A percentile compares a stretch with the other conserved stretches of the same genome.
Evolutionary conservation across 225 moss, liverwort and hornwort genomes (phyloP).

Genomic region (Pseudisothecium myosuroides): DNA sequence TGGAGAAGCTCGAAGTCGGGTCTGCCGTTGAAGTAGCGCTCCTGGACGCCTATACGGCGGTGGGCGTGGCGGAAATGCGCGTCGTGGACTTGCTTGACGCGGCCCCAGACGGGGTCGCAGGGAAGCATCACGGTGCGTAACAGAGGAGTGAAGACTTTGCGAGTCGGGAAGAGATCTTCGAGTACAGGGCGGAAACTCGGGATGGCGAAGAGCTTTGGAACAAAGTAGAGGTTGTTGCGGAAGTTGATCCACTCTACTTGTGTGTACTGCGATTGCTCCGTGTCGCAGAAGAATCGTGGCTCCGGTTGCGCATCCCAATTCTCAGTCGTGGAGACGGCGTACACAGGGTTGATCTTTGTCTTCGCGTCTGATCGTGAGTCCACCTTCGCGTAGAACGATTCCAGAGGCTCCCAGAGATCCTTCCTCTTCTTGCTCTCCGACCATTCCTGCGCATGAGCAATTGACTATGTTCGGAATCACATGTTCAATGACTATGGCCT

Average conservation of each 20-base stretch:
- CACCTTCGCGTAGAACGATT: slow-evolving; percentile 1
- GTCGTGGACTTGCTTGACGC: slow-evolving; percentile 33
- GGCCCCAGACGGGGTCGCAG: slow-evolving; percentile 31
- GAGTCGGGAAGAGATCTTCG: slow-evolving; percentile 43
- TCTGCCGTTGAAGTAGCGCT: slow-evolving; percentile 30
- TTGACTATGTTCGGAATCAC: neutral
- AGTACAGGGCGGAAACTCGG: slow-evolving; percentile 27
- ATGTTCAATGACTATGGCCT: neutral
- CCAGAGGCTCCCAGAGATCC: slow-evolving; percentile 14
- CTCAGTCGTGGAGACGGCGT: slow-evolving; percentile 27
- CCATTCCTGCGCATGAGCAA: slow-evolving; percentile 4
- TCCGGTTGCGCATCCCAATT: slow-evolving; percentile 54
- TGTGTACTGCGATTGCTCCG: slow-evolving; percentile 47
- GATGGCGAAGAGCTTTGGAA: slow-evolving; percentile 50
- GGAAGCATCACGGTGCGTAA: slow-evolving; percentile 50
- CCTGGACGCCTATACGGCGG: slow-evolving; percentile 35
- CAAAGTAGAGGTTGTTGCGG: slow-evolving; percentile 43
- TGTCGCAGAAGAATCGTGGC: slow-evolving; percentile 54
- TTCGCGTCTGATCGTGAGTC: neutral
- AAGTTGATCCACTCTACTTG: slow-evolving; percentile 47
- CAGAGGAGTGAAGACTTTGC: slow-evolving; percentile 32
- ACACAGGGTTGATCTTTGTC: neutral
- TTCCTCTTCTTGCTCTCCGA: slow-evolving; percentile 25
- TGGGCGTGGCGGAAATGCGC: slow-evolving; percentile 31
- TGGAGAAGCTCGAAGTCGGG: slow-evolving; percentile 19